Evolutionary conservation across 495 filamentous ascomycete genomes (phyloP).

Genomic region (Tuber indicum): DNA sequence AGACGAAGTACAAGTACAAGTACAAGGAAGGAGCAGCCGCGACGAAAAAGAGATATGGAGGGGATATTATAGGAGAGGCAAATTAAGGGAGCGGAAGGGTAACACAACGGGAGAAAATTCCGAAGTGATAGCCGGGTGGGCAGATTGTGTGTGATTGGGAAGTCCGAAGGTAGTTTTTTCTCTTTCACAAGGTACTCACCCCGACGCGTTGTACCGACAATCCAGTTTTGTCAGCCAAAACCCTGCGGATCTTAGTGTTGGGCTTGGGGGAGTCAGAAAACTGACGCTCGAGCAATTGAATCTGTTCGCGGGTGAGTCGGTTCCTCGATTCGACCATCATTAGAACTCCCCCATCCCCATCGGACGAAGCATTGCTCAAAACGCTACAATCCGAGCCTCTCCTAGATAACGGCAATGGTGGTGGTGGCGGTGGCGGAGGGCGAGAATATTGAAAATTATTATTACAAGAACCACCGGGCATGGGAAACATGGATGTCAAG

Average conservation of each 20-base stretch:
- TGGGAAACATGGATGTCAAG: constrained; percentile 30
- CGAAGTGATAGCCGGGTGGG: constrained; percentile 43
- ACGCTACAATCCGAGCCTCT: constrained; percentile 32
- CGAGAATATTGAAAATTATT: constrained; percentile 2
- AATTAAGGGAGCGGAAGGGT: constrained; percentile 36
- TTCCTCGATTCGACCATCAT: constrained; percentile 28
- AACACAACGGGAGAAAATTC: constrained; percentile 43
- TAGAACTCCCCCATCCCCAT: constrained; percentile 20
- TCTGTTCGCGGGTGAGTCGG: constrained; percentile 35
- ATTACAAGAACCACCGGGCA: constrained; percentile 24
- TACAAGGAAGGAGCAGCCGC: constrained; percentile 28
- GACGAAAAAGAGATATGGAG: constrained; percentile 25
- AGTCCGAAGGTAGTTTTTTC: constrained; percentile 43
- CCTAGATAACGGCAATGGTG: constrained; percentile 29
- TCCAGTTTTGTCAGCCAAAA: constrained; percentile 34
- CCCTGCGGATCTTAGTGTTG: constrained; percentile 32
- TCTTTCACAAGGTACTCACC: constrained; percentile 34
- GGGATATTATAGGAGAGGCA: constrained; percentile 42
- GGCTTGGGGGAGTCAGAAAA: constrained; percentile 37
- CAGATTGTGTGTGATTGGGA: constrained; percentile 42
- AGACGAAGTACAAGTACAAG: constrained; percentile 35
- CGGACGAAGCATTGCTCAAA: constrained; percentile 17
- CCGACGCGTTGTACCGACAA: constrained; percentile 38
- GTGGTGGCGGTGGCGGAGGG: constrained; percentile 25
- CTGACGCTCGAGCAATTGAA: constrained; percentile 33